phyloP scores from a whole-genome alignment of 2,329 filamentous ascomycete species.

The Paecilomyces variotii region DNA sequence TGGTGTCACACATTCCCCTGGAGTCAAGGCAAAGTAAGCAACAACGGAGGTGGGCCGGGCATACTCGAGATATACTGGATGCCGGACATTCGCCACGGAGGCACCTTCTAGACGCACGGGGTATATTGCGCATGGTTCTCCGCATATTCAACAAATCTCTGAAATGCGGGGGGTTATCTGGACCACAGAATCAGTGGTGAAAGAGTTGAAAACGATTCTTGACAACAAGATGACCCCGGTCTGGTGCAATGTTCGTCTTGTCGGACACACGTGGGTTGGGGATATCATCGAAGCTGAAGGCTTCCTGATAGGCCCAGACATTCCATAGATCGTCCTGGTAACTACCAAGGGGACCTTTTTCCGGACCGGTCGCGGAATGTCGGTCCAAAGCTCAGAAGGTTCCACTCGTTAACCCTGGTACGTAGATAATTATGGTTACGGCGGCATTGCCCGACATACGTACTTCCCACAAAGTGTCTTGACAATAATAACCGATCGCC shows the following conservation, averaged over 20 bases:
- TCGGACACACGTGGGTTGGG: background rate
- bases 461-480: background rate
- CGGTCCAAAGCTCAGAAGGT: background rate
- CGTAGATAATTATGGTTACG: background rate
- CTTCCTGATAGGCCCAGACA: background rate
- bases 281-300: background rate
- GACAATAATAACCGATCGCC: too few relatives aligned
- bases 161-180: background rate
- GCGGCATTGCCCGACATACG: background rate
- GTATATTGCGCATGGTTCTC: background rate
- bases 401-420: background rate
- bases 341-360: background rate
- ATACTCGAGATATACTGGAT: too few relatives aligned
- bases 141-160: background rate
- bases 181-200: background rate
- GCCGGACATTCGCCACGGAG: too few relatives aligned
- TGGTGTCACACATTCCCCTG: too few relatives aligned
- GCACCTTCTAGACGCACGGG: too few relatives aligned
- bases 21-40: too few relatives aligned
- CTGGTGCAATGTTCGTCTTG: background rate
- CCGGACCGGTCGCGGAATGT: background rate
- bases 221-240: background rate
- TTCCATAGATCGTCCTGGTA: background rate
- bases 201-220: background rate
- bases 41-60: too few relatives aligned